Evolutionary conservation across 345 rosid genomes (phyloP).

Genomic region (Noccaea bulbosa): DNA sequence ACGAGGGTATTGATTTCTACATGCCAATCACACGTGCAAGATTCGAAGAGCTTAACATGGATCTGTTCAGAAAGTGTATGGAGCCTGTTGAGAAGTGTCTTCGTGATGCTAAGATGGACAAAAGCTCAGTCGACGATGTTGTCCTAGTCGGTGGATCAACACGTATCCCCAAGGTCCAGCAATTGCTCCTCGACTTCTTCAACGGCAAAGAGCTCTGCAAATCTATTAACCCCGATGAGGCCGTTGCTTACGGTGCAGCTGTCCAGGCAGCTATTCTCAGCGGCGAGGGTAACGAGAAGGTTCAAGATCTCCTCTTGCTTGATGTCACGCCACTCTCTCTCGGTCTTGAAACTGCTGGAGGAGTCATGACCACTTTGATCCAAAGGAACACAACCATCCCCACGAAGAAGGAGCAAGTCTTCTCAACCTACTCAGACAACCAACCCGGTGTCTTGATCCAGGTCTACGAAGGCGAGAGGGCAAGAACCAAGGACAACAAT

Average conservation of each 20-base stretch:
- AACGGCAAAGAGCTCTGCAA: conserved; percentile 81
- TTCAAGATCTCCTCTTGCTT: conserved; percentile 67
- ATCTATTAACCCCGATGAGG: conserved; percentile 80
- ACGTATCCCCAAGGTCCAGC: conserved; percentile 75
- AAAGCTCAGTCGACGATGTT: conserved; percentile 62
- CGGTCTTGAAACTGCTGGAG: conserved; percentile 73
- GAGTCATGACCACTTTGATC: conserved; percentile 75
- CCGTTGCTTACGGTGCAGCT: conserved; percentile 85
- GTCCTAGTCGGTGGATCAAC: conserved; percentile 75
- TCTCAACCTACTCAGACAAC: conserved; percentile 73
- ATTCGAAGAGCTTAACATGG: conserved; percentile 73
- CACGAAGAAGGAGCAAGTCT: conserved; percentile 78
- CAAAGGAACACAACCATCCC: conserved; percentile 79
- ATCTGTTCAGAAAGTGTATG: conserved; percentile 73
- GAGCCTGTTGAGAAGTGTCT: conserved; percentile 76
- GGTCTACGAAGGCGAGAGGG: conserved; percentile 76
- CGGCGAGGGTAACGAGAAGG: conserved; percentile 82
- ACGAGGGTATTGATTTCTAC: conserved; percentile 74
- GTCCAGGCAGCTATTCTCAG: conserved; percentile 81
- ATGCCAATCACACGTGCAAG: conserved; percentile 70
- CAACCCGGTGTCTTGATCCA: conserved; percentile 76
- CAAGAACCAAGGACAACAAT: conserved; percentile 78
- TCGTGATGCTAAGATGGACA: conserved; percentile 81
- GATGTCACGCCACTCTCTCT: conserved; percentile 74
- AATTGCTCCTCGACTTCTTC: conserved; percentile 65